A percentile compares a stretch with the other conserved stretches of the same genome.
These are phyloP conservation scores for Ceriops decandra DNA, from an alignment of 345 rosid genomes.

Conservation along the genomic window DNA sequence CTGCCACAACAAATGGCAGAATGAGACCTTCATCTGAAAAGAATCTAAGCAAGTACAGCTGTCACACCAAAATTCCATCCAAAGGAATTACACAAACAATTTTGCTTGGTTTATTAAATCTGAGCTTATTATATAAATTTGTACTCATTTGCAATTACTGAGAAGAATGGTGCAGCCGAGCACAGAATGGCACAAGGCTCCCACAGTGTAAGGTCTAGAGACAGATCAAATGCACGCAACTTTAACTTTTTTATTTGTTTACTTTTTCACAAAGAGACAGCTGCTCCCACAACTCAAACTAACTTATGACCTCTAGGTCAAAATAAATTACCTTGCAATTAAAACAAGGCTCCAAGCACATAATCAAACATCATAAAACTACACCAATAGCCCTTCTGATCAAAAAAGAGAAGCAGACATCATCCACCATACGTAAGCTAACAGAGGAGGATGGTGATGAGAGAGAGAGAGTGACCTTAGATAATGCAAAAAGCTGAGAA, in stretches of 20 bases:
- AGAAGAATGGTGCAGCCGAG: neutral
- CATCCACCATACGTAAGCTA: neutral
- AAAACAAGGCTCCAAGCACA: too few species aligned
- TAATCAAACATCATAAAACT: neutral
- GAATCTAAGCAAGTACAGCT: neutral
- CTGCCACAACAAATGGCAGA: conserved; percentile 43
- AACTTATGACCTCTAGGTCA: too few species aligned
- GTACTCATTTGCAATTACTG: neutral
- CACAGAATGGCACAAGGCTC: too few species aligned
- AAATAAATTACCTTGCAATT: too few species aligned
- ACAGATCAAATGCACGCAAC: too few species aligned
- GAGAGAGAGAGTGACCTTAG: conserved; percentile 57
- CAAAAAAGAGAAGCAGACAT: neutral
- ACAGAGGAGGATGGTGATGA: neutral
- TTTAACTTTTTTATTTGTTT: too few species aligned
- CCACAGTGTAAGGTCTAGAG: too few species aligned
- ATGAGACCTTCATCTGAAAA: neutral
- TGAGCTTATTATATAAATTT: conserved; percentile 1
- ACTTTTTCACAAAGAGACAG: too few species aligned
- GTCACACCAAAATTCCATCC: conserved; percentile 4
- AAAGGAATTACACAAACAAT: neutral
- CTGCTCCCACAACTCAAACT: too few species aligned
- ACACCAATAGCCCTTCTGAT: neutral
- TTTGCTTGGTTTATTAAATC: neutral
- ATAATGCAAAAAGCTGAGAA: conserved; percentile 88